Evolutionary conservation across 208 protist species (phyloP).

Genomic region (Wallacemonas sp.): DNA sequence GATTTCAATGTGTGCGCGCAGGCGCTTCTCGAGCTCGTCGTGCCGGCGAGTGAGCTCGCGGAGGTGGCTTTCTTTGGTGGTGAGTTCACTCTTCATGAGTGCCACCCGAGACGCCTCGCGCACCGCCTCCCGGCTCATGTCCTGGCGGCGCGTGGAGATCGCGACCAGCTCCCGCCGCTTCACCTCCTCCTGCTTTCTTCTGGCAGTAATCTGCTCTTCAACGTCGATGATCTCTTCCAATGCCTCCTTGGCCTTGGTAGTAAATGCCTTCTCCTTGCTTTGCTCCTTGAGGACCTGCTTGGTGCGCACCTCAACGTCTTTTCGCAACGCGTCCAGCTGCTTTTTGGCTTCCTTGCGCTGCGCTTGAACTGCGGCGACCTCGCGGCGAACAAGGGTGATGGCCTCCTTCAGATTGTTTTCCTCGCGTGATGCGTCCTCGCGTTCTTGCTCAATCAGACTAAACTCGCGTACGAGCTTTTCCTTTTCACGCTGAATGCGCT

Average conservation of each 20-base stretch:
- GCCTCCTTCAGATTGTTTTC: slow-evolving; percentile 43
- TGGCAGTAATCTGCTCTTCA: slow-evolving; percentile 69
- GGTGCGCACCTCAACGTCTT: slow-evolving; percentile 76
- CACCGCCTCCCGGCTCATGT: slow-evolving; percentile 81
- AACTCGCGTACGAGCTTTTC: slow-evolving; percentile 58
- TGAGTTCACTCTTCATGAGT: slow-evolving; percentile 87
- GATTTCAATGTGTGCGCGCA: slow-evolving; percentile 65
- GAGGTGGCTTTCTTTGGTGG: slow-evolving; percentile 68
- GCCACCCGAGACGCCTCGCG: slow-evolving; percentile 72
- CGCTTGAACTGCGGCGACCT: slow-evolving; percentile 23
- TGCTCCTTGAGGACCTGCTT: slow-evolving; percentile 89
- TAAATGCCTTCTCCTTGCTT: slow-evolving; percentile 74
- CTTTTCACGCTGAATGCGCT: slow-evolving; percentile 66
- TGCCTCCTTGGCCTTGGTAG: slow-evolving; percentile 39
- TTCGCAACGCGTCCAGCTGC: slow-evolving; percentile 57
- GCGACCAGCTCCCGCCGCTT: slow-evolving; percentile 67
- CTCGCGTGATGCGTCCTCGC: slow-evolving; percentile 45
- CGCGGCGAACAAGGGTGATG: slow-evolving; percentile 25
- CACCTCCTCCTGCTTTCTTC: slow-evolving; percentile 65
- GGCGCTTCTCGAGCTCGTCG: slow-evolving; percentile 69
- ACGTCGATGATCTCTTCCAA: slow-evolving; percentile 61
- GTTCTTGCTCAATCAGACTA: slow-evolving; percentile 41
- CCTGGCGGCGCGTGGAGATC: slow-evolving; percentile 72
- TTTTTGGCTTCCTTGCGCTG: slow-evolving; percentile 31
- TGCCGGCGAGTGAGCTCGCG: slow-evolving; percentile 42